These are phyloP conservation scores for Talaromyces adpressus DNA, from an alignment of 495 filamentous ascomycete genomes.

Conservation along the genomic window DNA sequence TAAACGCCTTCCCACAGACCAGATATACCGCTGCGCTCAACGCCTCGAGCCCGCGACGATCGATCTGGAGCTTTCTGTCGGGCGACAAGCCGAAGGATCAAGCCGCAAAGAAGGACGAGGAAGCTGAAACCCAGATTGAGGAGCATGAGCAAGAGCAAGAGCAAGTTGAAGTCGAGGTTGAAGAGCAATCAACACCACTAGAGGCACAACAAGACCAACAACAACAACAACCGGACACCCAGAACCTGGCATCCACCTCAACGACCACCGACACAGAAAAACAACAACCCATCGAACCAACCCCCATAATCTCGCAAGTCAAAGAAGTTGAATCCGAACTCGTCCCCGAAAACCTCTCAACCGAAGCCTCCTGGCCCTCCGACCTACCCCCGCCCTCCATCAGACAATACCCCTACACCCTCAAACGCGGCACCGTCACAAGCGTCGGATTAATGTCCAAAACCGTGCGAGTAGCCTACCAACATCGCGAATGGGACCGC, in stretches of 20 bases:
- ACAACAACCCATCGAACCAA: neutral
- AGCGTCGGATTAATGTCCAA: slow-evolving; percentile 40
- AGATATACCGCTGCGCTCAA: neutral
- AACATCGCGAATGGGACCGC: slow-evolving; percentile 29
- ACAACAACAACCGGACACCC: neutral
- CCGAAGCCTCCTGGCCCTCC: neutral
- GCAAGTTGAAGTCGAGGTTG: neutral
- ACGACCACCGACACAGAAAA: neutral
- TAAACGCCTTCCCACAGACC: slow-evolving; percentile 1
- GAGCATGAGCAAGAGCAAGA: neutral
- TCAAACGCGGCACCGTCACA: slow-evolving; percentile 37
- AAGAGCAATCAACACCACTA: neutral
- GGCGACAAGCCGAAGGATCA: neutral
- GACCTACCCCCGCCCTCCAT: slow-evolving; percentile 18
- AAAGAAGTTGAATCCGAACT: neutral
- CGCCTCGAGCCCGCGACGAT: neutral
- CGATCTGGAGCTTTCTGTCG: neutral
- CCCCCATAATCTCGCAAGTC: neutral
- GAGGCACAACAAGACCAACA: neutral
- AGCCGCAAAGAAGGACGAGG: neutral
- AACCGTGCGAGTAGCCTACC: slow-evolving; percentile 33
- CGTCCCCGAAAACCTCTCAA: neutral
- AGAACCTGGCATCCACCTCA: slow-evolving; percentile 3
- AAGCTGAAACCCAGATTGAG: neutral
- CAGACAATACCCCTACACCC: slow-evolving; percentile 31